Conservation (phyloP, 2,329 filamentous ascomycete species). For the Claviceps africana region DNA sequence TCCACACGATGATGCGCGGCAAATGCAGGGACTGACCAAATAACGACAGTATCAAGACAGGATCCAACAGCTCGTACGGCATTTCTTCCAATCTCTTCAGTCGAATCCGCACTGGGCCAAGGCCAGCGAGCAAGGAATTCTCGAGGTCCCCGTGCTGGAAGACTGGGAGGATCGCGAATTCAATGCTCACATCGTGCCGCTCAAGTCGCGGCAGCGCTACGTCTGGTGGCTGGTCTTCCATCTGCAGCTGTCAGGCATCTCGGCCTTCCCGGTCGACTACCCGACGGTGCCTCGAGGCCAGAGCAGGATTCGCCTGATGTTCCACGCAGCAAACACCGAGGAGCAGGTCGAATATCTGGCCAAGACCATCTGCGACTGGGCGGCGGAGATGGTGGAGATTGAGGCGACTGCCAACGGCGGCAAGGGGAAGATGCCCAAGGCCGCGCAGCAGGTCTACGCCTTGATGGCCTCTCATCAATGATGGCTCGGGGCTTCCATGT, state of each 20-base stretch:
- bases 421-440: background rate
- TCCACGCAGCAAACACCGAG: constrained; percentile 27
- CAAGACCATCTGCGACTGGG: constrained; percentile 4
- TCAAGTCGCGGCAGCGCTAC: constrained; percentile 14
- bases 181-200: constrained; percentile 16
- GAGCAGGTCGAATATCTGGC: constrained; percentile 16
- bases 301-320: constrained; percentile 22
- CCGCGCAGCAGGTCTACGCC: background rate
- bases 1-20: constrained; percentile 1
- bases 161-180: constrained; percentile 13
- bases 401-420: background rate
- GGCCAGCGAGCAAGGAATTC: constrained; percentile 13
- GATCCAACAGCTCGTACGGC: constrained; percentile 13
- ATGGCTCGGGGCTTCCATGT: too few species aligned
- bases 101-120: constrained; percentile 11
- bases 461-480: background rate
- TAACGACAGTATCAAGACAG: constrained; percentile 5
- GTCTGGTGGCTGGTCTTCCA: constrained; percentile 14
- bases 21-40: background rate
- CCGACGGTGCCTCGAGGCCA: constrained; percentile 26
- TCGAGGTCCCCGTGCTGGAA: constrained; percentile 15
- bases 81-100: constrained; percentile 15
- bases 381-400: constrained; percentile 8
- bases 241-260: constrained; percentile 9
- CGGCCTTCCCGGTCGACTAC: constrained; percentile 18